Evolutionary conservation across 805 yeast species (phyloP), one percentile per base, ranked within the genome.

Genomic region (Kluyveromyces wickerhamii): DNA sequence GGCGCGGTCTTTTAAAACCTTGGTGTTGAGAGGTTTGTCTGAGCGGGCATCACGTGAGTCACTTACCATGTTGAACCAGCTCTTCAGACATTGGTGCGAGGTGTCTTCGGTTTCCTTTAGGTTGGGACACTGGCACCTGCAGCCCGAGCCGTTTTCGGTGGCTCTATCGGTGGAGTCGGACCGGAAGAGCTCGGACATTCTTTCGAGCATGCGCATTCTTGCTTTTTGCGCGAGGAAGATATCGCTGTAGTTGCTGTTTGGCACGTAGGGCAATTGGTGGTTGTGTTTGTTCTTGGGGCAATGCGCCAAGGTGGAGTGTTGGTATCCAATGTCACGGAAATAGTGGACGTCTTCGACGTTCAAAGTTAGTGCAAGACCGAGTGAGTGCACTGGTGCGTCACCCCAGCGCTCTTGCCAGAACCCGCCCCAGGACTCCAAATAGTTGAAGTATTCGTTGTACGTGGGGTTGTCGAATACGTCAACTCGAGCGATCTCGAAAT

Each of bases 351-450:
- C 84, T 2, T 71, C 63, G 2, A 77, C 57, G 39, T 80, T 68
- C 27, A 88, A 62, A 48, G 82, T 66, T 71, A 92, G 67, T 0
- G 86, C 89, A 4, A 82, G 73, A 0, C 94, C 97, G 15, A 92
- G 59, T 0, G 96, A 79, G 55, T 87, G 96, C 4, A 89, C 77
- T 0, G 96, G 95, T 0, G 96, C 96, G 66, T 89, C 97, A 2
- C 97, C 97, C 97, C 97, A 89, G 50, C 98, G 65, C 56, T 92
- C 96, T 35, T 72, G 69, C 69, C 77, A 87, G 52, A 89, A 88
- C 0, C 97, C 96, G 8, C 88, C 85, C 4, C 76, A 62, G 6
- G 57, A 32, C 37, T 92, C 96, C 32, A 89, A 58, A 45, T 65
- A 72, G 25, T 76, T 61, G 55, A 84, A 85, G 54, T 78, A 88